Evolutionary conservation across 2,329 filamentous ascomycete species (phyloP), one percentile per base, ranked within the genome.

Genomic region (Fusarium sublunatum): DNA sequence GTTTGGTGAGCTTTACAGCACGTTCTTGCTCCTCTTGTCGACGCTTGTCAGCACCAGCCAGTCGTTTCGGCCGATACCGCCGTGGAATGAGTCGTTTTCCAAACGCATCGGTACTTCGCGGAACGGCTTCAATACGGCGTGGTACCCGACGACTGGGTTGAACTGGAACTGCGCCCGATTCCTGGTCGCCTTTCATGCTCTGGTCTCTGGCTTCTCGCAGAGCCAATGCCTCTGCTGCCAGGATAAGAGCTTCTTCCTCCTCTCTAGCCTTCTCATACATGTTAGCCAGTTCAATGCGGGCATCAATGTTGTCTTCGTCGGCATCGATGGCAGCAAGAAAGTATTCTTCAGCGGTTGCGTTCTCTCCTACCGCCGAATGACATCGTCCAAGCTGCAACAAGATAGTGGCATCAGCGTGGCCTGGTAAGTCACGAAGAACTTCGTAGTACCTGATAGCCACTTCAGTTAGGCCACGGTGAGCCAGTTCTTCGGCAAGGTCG

Each of bases 241-340:
- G 85, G 57, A 90, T 88, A 56, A 93, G 86, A 2, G 93, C 93
- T 70, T 92, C 87, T 69, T 93, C 90, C 22, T 85, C 87, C 77
- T 89, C 86, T 61, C 88, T 88, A 40, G 85, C 84, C 62, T 84
- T 87, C 73, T 96, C 92, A 71, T 96, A 97, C 75, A 97, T 86
- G 69, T 91, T 93, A 11, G 92, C 92, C 9, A 97, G 81, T 68
- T 92, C 87, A 28, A 91, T 87, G 35, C 92, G 88, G 35, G 92
- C 91, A 61, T 93, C 89, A 43, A 94, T 87, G 55, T 90, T 88
- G 36, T 86, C 81, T 40, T 88, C 80, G 61, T 96, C 90, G 57
- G 87, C 83, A 47, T 92, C 86, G 34, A 92, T 87, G 10, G 93
- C 87, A 2, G 86, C 86, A 24, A 92, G 83, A 69, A 93, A 95